phyloP scores from a whole-genome alignment of 768 basidiomycete species.

The Cystobasidium onofrii region DNA sequence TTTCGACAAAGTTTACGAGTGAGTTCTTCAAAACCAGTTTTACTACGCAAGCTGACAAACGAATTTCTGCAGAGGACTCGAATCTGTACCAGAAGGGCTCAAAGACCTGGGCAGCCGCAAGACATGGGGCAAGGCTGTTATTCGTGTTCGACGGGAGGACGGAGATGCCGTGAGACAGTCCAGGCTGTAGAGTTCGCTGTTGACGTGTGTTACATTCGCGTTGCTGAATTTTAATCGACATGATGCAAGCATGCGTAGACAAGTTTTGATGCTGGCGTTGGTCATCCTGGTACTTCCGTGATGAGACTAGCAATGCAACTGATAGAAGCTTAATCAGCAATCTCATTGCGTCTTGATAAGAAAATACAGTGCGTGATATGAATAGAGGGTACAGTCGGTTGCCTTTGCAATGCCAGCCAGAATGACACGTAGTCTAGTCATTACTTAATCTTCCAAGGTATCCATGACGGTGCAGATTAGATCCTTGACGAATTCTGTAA shows the following conservation, averaged over 20 bases:
- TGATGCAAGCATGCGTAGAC: no score
- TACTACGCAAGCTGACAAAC: background rate
- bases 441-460: background rate
- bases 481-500: background rate
- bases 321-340: no score
- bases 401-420: no score
- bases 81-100: conserved; percentile 60
- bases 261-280: no score
- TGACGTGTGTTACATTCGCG: no score
- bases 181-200: conserved; percentile 24
- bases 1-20: conserved; percentile 59
- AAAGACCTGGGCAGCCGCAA: conserved; percentile 67
- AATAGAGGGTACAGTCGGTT: no score
- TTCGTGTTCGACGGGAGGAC: conserved; percentile 50
- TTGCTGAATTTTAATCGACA: no score
- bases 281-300: no score
- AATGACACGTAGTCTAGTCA: no score
- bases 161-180: background rate
- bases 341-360: no score
- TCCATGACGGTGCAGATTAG: background rate
- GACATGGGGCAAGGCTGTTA: conserved; percentile 86
- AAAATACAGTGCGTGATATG: no score
- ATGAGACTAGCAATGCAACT: no score
- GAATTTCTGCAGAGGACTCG: conserved; percentile 49
- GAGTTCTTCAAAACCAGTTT: background rate